A percentile compares a stretch with the other conserved stretches of the same genome.
Evolutionary conservation across 208 protist genomes (phyloP).

Genomic region (Leptomonas pyrrhocoris): DNA sequence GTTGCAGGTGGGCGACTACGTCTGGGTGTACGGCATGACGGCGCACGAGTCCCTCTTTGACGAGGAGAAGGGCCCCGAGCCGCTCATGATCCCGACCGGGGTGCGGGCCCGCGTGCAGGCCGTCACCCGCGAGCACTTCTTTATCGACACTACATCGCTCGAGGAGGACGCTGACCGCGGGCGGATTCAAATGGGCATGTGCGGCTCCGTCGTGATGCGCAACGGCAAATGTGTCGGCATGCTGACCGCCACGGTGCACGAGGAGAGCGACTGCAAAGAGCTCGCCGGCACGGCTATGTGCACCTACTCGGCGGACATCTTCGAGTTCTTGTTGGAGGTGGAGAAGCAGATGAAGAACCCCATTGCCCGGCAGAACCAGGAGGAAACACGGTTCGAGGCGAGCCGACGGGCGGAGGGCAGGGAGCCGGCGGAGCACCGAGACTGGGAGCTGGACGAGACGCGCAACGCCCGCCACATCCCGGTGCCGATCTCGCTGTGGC

Average conservation of each 20-base stretch:
- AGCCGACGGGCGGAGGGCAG: constrained; percentile 54
- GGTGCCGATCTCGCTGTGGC: constrained; percentile 83
- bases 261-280: constrained; percentile 74
- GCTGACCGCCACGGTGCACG: constrained; percentile 89
- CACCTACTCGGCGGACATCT: constrained; percentile 85
- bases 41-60: constrained; percentile 90
- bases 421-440: constrained; percentile 33
- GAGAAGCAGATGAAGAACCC: constrained; percentile 90
- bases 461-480: constrained; percentile 85
- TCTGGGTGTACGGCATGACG: constrained; percentile 91
- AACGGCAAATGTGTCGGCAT: constrained; percentile 92
- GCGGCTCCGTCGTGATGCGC: constrained; percentile 87
- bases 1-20: constrained; percentile 80
- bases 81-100: constrained; percentile 90
- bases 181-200: constrained; percentile 89
- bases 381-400: constrained; percentile 80
- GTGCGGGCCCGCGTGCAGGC: constrained; percentile 78
- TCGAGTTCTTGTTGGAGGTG: constrained; percentile 90
- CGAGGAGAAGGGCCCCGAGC: constrained; percentile 85
- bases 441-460: constrained; percentile 84
- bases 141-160: constrained; percentile 79
- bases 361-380: constrained; percentile 40
- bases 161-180: constrained; percentile 69
- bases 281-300: constrained; percentile 90
- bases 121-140: constrained; percentile 88